Conservation (phyloP, 108 stramenopile species). For the Fistulifera solaris region DNA sequence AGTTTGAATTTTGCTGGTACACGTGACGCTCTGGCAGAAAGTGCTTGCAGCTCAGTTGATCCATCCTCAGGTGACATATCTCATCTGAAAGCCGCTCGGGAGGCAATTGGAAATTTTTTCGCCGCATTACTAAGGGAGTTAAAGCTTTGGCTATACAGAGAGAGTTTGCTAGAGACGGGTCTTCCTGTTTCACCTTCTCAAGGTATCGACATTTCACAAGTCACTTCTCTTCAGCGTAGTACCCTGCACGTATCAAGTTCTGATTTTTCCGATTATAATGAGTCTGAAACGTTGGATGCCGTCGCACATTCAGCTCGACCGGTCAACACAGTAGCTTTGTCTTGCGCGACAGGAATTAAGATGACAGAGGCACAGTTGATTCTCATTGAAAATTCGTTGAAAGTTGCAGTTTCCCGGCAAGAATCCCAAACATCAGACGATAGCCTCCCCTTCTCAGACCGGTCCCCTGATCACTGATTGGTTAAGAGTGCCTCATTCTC, state of each 20-base stretch:
- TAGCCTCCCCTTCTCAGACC: constrained; percentile 13
- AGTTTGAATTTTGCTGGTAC: constrained; percentile 79
- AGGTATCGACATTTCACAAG: constrained; percentile 37
- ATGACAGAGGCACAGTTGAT: constrained; percentile 76
- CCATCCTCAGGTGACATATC: constrained; percentile 17
- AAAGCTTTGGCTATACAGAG: constrained; percentile 80
- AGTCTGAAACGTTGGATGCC: constrained; percentile 17
- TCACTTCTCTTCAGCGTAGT: constrained; percentile 72
- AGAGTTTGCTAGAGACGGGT: constrained; percentile 64
- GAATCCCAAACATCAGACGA: constrained; percentile 4
- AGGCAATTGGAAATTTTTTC: constrained; percentile 64
- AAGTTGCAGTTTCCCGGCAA: constrained; percentile 35
- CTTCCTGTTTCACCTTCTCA: constrained; percentile 31
- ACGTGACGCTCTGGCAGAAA: constrained; percentile 72
- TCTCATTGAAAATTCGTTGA: constrained; percentile 67
- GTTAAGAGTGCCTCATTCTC: constrained; percentile 83
- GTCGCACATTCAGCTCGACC: constrained; percentile 9
- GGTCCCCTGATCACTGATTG: constrained; percentile 79
- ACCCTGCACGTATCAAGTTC: constrained; percentile 75
- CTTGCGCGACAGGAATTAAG: constrained; percentile 76
- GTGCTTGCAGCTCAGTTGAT: constrained; percentile 29
- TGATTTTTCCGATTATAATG: constrained; percentile 23
- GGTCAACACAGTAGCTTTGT: constrained; percentile 50
- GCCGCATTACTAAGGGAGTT: constrained; percentile 72
- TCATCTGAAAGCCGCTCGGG: constrained; percentile 34